A percentile compares a stretch with the other conserved stretches of the same genome.
phyloP scores from a whole-genome alignment of 2,329 filamentous ascomycete genomes.

The Apiospora rasikravindrae region DNA sequence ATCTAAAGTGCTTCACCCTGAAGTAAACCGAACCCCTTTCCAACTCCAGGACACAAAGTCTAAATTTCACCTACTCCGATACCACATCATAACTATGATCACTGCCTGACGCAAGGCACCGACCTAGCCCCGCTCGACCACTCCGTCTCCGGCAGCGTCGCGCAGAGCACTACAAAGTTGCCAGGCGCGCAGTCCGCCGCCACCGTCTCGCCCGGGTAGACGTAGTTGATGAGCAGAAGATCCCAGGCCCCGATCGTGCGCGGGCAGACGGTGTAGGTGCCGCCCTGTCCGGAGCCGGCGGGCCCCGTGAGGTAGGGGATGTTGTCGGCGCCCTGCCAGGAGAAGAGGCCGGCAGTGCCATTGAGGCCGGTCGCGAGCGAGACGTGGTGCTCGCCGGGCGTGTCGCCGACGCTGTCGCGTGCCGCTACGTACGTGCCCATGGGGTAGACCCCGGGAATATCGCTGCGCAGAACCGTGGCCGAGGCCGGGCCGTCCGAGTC shows the following conservation, averaged over 20 bases:
- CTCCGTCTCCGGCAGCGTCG: not conserved
- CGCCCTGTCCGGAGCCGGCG: not conserved
- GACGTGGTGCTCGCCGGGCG: not conserved
- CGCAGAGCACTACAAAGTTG: not conserved
- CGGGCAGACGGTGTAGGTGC: constrained; percentile 6
- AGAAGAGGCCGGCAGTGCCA: not conserved
- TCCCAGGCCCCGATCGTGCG: not conserved
- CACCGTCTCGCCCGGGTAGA: not conserved
- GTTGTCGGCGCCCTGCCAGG: not conserved
- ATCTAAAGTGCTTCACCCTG: too few relatives aligned
- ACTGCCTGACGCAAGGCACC: not conserved
- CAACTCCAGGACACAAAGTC: not conserved
- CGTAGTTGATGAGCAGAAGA: not conserved
- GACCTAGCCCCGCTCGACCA: not conserved
- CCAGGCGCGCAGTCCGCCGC: not conserved
- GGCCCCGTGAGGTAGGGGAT: not conserved
- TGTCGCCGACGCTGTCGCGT: not conserved
- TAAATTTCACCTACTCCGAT: not conserved
- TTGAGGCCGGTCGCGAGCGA: not conserved
- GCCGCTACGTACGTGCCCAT: not conserved
- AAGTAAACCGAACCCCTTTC: too few relatives aligned
- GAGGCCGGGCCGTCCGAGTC: not conserved
- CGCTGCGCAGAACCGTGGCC: not conserved
- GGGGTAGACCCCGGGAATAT: not conserved
- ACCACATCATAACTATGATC: not conserved